phyloP scores from a whole-genome alignment of 2,329 filamentous ascomycete species.

The Helicocarpus griseus region DNA sequence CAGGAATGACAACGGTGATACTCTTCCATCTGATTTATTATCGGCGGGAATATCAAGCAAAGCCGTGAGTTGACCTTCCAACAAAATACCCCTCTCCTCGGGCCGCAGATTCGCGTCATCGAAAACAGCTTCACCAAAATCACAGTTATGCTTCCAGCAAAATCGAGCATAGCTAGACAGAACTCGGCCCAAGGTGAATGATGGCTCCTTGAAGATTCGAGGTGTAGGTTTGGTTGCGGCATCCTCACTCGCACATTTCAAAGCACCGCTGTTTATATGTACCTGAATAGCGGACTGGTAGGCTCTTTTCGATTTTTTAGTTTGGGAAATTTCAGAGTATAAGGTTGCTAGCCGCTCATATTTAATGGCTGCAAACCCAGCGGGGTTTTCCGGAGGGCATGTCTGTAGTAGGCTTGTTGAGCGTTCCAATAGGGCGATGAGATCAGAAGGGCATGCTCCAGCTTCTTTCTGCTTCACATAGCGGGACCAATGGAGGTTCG shows the following conservation, averaged over 20 bases:
- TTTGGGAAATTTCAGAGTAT: slow-evolving; percentile 29
- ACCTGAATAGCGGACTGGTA: slow-evolving; percentile 33
- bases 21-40: slow-evolving; percentile 20
- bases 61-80: slow-evolving; percentile 30
- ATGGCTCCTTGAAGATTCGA: slow-evolving; percentile 23
- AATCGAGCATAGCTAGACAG: slow-evolving; percentile 24
- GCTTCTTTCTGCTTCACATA: slow-evolving; percentile 35
- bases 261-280: slow-evolving; percentile 28
- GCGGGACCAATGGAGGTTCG: slow-evolving; percentile 39
- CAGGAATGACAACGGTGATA: slow-evolving; percentile 20
- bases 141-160: slow-evolving; percentile 9
- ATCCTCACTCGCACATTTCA: slow-evolving; percentile 22
- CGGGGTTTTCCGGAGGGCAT: slow-evolving; percentile 26
- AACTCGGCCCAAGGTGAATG: slow-evolving; percentile 29
- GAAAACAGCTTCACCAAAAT: slow-evolving; percentile 17
- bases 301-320: slow-evolving; percentile 25
- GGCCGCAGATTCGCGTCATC: slow-evolving; percentile 22
- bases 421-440: slow-evolving; percentile 30
- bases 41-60: slow-evolving; percentile 23
- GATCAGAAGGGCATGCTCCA: slow-evolving; percentile 23
- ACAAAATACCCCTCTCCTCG: slow-evolving; percentile 19
- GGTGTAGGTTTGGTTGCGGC: slow-evolving; percentile 19
- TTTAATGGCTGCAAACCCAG: slow-evolving; percentile 34
- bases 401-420: slow-evolving; percentile 30
- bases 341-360: slow-evolving; percentile 35